phyloP scores from a whole-genome alignment of 148 eudicot species.

The Simmondsia chinensis region DNA sequence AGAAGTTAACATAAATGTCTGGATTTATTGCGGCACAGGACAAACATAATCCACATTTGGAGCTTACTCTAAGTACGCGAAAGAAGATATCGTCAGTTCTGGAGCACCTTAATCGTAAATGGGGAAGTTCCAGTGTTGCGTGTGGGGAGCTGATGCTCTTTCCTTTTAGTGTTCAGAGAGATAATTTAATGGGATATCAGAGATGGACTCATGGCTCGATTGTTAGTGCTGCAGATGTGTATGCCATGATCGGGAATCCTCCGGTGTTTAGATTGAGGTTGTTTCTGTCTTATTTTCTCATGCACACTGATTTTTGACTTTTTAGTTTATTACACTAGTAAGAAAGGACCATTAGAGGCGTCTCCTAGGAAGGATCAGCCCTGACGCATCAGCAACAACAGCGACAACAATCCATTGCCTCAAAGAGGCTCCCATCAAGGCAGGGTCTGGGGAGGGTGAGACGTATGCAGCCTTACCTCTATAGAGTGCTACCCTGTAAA shows the following conservation, averaged over 20 bases:
- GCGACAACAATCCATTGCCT: too few species aligned
- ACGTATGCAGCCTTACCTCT: too few species aligned
- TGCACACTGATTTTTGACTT: not conserved
- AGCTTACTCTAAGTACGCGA: slow-evolving; percentile 76
- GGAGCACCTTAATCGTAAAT: slow-evolving; percentile 91
- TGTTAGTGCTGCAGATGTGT: slow-evolving; percentile 82
- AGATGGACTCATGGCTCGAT: slow-evolving; percentile 73
- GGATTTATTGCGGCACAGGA: slow-evolving; percentile 42
- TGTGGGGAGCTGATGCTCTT: slow-evolving; percentile 75
- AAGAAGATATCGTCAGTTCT: slow-evolving; percentile 89
- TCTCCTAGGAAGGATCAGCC: too few species aligned
- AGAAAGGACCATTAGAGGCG: too few species aligned
- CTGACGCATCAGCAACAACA: too few species aligned
- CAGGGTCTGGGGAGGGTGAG: too few species aligned
- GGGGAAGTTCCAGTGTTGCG: slow-evolving; percentile 71
- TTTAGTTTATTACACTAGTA: too few species aligned
- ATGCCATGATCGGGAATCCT: slow-evolving; percentile 70
- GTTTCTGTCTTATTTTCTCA: slow-evolving; percentile 2
- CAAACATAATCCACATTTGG: slow-evolving; percentile 86
- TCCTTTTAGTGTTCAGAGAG: slow-evolving; percentile 53
- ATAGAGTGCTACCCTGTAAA: too few species aligned
- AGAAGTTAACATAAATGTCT: slow-evolving; percentile 1
- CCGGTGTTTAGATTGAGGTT: slow-evolving; percentile 81
- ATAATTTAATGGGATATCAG: slow-evolving; percentile 41
- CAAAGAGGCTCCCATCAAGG: too few species aligned